These are phyloP conservation scores for Coffea eugenioides DNA, from an alignment of 257 asterid species.

Conservation along the genomic window DNA sequence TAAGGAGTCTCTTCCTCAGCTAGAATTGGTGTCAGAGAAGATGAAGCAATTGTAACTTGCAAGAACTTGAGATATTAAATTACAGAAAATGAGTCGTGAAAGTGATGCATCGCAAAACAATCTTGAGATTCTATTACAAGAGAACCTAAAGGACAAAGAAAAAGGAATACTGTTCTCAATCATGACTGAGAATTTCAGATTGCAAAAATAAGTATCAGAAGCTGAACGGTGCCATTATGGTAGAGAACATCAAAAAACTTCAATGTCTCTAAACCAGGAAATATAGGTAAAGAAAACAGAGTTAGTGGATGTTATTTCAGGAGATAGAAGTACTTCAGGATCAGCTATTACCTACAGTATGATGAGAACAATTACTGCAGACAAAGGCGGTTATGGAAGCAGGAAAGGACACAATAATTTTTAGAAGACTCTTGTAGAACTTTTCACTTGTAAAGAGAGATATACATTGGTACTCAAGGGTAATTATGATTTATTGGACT, in stretches of 20 bases:
- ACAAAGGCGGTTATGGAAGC: background rate
- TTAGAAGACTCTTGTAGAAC: background rate
- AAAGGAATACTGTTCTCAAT: no score
- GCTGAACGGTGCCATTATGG: background rate
- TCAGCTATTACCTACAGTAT: no score
- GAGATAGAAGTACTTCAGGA: background rate
- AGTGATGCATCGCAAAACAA: background rate
- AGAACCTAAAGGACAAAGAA: background rate
- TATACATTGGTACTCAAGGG: background rate
- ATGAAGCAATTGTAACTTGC: background rate
- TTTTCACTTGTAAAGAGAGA: background rate
- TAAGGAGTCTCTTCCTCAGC: background rate
- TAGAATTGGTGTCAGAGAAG: background rate
- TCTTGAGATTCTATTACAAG: conserved; percentile 6
- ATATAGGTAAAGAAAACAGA: background rate
- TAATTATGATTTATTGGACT: background rate
- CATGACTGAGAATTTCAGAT: background rate
- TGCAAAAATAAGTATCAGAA: background rate
- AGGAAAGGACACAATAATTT: background rate
- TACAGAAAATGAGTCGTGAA: background rate
- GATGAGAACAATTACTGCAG: background rate
- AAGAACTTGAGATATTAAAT: background rate
- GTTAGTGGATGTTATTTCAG: background rate
- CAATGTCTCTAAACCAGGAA: background rate
- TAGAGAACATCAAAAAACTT: background rate